Conservation (phyloP, 2,329 filamentous ascomycete genomes). For the Waltergamsia citrina region DNA sequence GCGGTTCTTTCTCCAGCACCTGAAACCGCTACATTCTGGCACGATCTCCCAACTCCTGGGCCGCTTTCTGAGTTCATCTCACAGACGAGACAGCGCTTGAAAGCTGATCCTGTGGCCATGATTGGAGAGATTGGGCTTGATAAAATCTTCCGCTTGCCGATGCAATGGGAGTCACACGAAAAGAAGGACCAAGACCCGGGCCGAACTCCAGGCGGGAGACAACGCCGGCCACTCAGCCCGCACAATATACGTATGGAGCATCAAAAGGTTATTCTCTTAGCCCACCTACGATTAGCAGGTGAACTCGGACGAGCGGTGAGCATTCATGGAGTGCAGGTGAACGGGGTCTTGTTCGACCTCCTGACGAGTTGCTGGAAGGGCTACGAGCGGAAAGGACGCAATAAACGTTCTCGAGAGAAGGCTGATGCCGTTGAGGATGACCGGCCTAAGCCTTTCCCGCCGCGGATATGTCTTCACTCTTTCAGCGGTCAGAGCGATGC, state of each 20-base stretch:
- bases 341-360: conserved; percentile 55
- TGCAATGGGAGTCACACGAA: conserved; percentile 34
- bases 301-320: conserved; percentile 54
- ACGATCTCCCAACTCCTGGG: conserved; percentile 46
- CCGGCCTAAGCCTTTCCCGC: conserved; percentile 51
- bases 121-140: conserved; percentile 69
- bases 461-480: conserved; percentile 80
- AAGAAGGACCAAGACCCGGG: conserved; percentile 9
- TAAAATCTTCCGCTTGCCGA: conserved; percentile 60
- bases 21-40: no score
- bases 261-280: conserved; percentile 51
- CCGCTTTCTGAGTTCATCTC: conserved; percentile 46
- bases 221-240: conserved; percentile 55
- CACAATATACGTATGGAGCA: conserved; percentile 56
- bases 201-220: conserved; percentile 56
- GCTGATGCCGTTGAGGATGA: conserved; percentile 7
- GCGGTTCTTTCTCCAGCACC: no score
- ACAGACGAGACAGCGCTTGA: conserved; percentile 43
- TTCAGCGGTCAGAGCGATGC: conserved; percentile 70
- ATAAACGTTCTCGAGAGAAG: conserved; percentile 31
- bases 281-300: conserved; percentile 58
- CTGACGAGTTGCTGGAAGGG: conserved; percentile 56
- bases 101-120: conserved; percentile 49
- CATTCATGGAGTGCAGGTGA: conserved; percentile 63
- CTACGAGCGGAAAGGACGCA: conserved; percentile 41